A percentile compares a stretch with the other conserved stretches of the same genome.
Evolutionary conservation across 345 rosid genomes (phyloP).

Genomic region (Gossypium raimondii): DNA sequence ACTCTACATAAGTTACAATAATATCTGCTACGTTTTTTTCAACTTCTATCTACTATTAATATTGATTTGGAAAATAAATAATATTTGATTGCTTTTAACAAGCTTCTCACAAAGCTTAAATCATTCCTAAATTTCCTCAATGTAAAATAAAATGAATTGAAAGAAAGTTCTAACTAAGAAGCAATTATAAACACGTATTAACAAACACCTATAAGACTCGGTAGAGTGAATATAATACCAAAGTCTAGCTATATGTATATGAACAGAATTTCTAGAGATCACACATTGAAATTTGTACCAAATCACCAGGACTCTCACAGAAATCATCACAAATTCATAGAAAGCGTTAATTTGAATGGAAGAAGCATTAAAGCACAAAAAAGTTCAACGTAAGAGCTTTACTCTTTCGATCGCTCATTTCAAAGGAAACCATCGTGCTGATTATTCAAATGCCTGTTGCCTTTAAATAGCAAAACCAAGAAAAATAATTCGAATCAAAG

Average conservation of each 20-base stretch:
- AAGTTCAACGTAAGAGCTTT: slow-evolving; percentile 10
- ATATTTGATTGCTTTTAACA: not conserved
- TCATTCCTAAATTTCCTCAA: not conserved
- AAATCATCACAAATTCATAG: not conserved
- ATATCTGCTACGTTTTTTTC: not conserved
- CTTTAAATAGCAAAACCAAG: not conserved
- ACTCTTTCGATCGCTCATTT: slow-evolving; percentile 60
- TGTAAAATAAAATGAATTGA: not conserved
- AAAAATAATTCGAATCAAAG: not conserved
- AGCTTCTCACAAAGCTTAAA: not conserved
- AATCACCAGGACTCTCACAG: not conserved
- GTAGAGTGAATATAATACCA: not conserved
- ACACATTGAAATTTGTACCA: not conserved
- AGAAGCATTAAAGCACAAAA: not conserved
- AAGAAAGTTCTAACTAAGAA: not conserved
- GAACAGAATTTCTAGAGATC: not conserved
- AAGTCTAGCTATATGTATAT: not conserved
- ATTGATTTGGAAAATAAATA: not conserved
- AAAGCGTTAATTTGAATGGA: not conserved
- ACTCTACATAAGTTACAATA: not conserved
- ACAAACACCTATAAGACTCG: not conserved
- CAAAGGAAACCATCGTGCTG: slow-evolving; percentile 48
- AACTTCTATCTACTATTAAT: not conserved
- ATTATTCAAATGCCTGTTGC: not conserved
- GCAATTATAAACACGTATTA: not conserved